Base-by-base conservation (phyloP, 1,139 yeast species). In the Nakaseomyces glabratus region DNA sequence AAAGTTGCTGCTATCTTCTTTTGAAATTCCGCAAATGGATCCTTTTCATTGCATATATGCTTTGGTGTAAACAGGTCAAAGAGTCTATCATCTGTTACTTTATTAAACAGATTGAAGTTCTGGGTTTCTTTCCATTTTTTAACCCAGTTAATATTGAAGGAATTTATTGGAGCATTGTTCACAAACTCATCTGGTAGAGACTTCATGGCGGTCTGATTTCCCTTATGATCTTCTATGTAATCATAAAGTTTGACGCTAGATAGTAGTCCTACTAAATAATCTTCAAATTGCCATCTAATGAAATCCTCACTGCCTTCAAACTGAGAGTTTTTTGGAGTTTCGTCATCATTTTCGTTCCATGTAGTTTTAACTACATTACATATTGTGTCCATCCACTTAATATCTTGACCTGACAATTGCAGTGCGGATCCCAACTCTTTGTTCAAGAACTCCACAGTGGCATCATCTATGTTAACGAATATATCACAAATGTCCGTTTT, bases 281-380 rank as follows among this genome's bases (percentile, higher is more conserved):
- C 96, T 53, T 90, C 98, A 59, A 88, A 88, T 48, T 78, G 85
- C 58, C 77, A 71, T 37, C 98, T 65, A 23, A 90, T 79, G 49
- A 79, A 82, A 57, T 90, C 98, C 49, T 90, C 96, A 48, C 86
- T 82, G 1, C 97, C 97, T 31, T 62, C 59, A 51, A 68, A 79
- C 13, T 62, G 66, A 5, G 68, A 61, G 35, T 68, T 71, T 41
- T 63, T 63, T 1, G 76, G 69, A 17, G 67, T 51, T 53, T 58
- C 57, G 39, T 61, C 57, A 37, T 68, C 64, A 38, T 64, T 60
- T 41, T 66, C 58, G 48, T 63, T 53, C 71, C 74, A 61, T 4
- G 56, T 55, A 10, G 50, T 48, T 9, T 45, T 34, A 0, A 51
- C 50, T 2, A 55, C 29, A 15, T 46, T 45, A 4, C 48, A 34